Base-by-base conservation (phyloP, 345 rosid genomes). In the Hibiscus mutabilis region DNA sequence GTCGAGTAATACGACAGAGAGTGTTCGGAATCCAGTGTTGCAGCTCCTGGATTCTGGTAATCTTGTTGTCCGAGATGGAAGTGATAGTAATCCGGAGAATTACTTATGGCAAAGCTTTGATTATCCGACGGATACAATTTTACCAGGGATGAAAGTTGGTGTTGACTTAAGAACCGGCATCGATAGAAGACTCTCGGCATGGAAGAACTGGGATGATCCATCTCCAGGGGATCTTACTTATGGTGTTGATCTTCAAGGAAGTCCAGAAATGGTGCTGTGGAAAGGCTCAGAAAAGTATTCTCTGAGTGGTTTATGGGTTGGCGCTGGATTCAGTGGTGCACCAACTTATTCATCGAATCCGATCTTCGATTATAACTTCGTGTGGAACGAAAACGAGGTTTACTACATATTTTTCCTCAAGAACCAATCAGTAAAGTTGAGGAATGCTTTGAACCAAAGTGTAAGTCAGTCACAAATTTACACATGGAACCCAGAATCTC, bases 71-170 rank as follows among this genome's bases (percentile, higher is more conserved):
- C 79, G 46, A 60, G 82, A 82, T 14, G 74, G 71, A 27, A 68
- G 29, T 3, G 49, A 40, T 11, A 58, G 19, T 42, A 29, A 24
- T 27, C 42, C 37, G 1, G 60, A 5, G 2, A 47, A 64, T 51
- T 71, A 53, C 35, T 42, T 85, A 3, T 85, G 89, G 91, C 87
- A 85, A 74, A 84, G 88, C 69, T 87, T 87, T 58, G 91, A 87
- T 73, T 25, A 78, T 70, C 88, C 83, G 4, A 53, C 82, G 3
- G 76, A 85, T 70, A 82, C 86, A 24, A 6, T 83, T 27, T 74
- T 87, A 16, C 80, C 89, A 0, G 86, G 68, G 31, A 83, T 85
- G 83, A 85, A 83, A 63, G 10, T 85, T 2, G 87, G 91, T 13
- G 11, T 47, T 27, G 69, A 73, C 33, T 21, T 73, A 33, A 73